phyloP scores from a whole-genome alignment of 1,284 basidiomycete genomes.

The Fomitopsis pinicola region DNA sequence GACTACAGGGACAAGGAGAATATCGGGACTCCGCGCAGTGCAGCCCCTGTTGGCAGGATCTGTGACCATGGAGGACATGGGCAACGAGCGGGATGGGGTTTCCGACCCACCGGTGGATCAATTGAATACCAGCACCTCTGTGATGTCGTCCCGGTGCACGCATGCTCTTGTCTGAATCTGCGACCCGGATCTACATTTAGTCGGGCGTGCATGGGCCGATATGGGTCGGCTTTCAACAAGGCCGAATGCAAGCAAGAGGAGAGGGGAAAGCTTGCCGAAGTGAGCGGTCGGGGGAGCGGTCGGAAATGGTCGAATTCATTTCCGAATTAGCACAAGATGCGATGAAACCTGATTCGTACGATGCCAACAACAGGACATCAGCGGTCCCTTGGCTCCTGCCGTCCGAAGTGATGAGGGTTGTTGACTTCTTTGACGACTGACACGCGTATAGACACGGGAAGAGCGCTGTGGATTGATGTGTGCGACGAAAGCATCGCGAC shows the following conservation, averaged over 20 bases:
- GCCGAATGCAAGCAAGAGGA: background rate
- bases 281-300: background rate
- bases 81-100: too few species aligned
- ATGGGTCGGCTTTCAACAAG: too few species aligned
- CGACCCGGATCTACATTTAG: too few species aligned
- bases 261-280: background rate
- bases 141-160: too few species aligned
- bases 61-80: too few species aligned
- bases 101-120: too few species aligned
- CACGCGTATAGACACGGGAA: background rate
- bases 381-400: background rate
- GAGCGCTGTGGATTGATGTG: background rate
- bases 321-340: background rate
- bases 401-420: background rate
- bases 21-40: background rate
- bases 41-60: background rate
- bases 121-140: too few species aligned
- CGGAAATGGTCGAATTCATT: background rate
- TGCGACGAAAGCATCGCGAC: background rate
- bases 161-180: too few species aligned
- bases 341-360: constrained; percentile 1
- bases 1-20: background rate
- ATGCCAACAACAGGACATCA: constrained; percentile 1
- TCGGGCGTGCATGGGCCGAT: too few species aligned
- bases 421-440: background rate